A percentile compares a stretch with the other conserved stretches of the same genome.
phyloP scores from a whole-genome alignment of 2,329 filamentous ascomycete species.

The Magnaporthiopsis incrustans region DNA sequence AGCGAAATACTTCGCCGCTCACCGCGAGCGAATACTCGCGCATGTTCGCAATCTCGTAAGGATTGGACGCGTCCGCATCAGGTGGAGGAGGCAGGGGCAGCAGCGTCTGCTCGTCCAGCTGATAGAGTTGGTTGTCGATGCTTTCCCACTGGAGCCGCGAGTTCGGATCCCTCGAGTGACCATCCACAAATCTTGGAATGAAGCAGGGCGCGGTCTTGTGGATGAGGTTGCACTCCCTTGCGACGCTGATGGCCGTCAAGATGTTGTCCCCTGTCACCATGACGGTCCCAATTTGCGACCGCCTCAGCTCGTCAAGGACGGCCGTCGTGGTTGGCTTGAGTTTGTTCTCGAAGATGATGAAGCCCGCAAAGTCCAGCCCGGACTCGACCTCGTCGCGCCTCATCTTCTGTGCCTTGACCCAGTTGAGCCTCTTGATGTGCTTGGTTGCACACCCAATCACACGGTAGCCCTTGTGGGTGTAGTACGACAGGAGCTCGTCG shows the following conservation, averaged over 20 bases:
- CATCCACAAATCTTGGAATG: slow-evolving; percentile 78
- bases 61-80: slow-evolving; percentile 72
- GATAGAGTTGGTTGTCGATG: slow-evolving; percentile 76
- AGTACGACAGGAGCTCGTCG: slow-evolving; percentile 79
- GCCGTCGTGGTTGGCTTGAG: slow-evolving; percentile 78
- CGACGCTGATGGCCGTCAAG: slow-evolving; percentile 90
- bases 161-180: slow-evolving; percentile 64
- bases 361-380: slow-evolving; percentile 79
- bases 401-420: slow-evolving; percentile 94
- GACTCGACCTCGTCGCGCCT: slow-evolving; percentile 77
- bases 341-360: slow-evolving; percentile 99
- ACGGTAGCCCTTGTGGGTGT: slow-evolving; percentile 92
- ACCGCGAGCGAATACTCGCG: slow-evolving; percentile 84
- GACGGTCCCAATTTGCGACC: slow-evolving; percentile 77
- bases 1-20: slow-evolving; percentile 89
- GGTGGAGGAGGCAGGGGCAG: slow-evolving; percentile 45
- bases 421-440: slow-evolving; percentile 78
- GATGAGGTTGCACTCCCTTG: slow-evolving; percentile 79
- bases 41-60: slow-evolving; percentile 74
- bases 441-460: slow-evolving; percentile 94
- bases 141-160: slow-evolving; percentile 82
- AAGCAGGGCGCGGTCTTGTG: slow-evolving; percentile 81
- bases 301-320: slow-evolving; percentile 72
- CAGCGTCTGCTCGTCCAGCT: slow-evolving; percentile 71
- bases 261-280: slow-evolving; percentile 99